These are phyloP conservation scores for Imleria badia DNA, from an alignment of 768 basidiomycete genomes.

Conservation along the genomic window DNA sequence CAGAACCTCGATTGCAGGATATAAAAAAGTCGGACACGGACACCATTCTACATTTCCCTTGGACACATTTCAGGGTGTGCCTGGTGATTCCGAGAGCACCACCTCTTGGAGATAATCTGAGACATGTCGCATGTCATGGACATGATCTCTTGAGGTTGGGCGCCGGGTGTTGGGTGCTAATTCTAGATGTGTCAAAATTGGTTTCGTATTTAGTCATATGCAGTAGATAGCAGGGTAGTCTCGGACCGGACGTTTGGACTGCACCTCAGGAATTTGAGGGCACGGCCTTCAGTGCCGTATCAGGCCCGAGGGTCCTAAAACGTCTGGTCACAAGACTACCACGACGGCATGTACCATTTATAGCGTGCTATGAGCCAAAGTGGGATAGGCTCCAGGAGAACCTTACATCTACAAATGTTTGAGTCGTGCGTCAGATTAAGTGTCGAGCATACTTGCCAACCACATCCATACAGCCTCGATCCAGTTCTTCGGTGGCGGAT, in stretches of 20 bases:
- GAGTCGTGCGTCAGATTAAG: neutral
- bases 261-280: too few relatives aligned
- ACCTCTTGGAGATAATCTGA: neutral
- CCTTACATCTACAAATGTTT: conserved; percentile 11
- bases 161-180: neutral
- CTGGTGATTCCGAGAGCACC: neutral
- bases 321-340: too few relatives aligned
- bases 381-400: neutral
- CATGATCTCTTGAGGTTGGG: neutral
- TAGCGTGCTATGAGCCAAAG: too few relatives aligned
- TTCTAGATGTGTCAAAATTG: neutral
- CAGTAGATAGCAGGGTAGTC: too few relatives aligned
- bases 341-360: neutral
- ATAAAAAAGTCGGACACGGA: neutral
- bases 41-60: neutral
- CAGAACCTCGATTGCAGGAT: neutral
- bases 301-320: too few relatives aligned
- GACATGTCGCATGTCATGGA: neutral
- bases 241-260: too few relatives aligned
- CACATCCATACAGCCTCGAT: conserved; percentile 17
- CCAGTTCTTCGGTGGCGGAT: conserved; percentile 22
- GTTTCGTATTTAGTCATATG: neutral
- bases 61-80: neutral
- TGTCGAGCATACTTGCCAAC: conserved; percentile 15
- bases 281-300: too few relatives aligned